A percentile compares a stretch with the other conserved stretches of the same genome.
Conservation (phyloP, 2,329 filamentous ascomycete species). For the Ramularia endophylla region DNA sequence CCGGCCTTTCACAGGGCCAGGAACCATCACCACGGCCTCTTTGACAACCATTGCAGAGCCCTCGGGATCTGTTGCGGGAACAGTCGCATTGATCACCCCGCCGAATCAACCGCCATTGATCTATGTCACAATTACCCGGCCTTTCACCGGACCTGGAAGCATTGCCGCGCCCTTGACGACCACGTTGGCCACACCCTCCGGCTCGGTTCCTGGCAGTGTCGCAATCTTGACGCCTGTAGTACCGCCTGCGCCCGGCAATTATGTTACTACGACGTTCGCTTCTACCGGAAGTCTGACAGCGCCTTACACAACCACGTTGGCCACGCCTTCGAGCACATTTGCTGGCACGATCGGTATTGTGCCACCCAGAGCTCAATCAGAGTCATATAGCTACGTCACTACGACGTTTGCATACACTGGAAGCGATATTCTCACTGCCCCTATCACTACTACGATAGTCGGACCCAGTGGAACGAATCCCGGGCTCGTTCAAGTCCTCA, state of each 20-base stretch:
- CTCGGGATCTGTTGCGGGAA: neutral
- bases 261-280: no score
- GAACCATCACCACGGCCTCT: slow-evolving; percentile 4
- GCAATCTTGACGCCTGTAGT: neutral
- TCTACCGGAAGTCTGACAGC: no score
- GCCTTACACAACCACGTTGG: no score
- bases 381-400: neutral
- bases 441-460: neutral
- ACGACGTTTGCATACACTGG: neutral
- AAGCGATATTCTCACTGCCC: neutral
- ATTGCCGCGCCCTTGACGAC: neutral
- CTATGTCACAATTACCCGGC: neutral
- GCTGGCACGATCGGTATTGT: no score
- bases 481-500: no score
- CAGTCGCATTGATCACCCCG: neutral
- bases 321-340: no score
- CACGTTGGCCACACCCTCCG: neutral
- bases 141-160: neutral
- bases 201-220: neutral
- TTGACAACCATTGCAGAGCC: neutral
- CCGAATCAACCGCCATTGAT: neutral
- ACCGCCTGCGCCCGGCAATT: no score
- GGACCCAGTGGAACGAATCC: neutral
- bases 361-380: neutral
- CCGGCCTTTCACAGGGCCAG: no score